Evolutionary conservation across 768 basidiomycete genomes (phyloP).

Genomic region (Auriscalpium vulgare): DNA sequence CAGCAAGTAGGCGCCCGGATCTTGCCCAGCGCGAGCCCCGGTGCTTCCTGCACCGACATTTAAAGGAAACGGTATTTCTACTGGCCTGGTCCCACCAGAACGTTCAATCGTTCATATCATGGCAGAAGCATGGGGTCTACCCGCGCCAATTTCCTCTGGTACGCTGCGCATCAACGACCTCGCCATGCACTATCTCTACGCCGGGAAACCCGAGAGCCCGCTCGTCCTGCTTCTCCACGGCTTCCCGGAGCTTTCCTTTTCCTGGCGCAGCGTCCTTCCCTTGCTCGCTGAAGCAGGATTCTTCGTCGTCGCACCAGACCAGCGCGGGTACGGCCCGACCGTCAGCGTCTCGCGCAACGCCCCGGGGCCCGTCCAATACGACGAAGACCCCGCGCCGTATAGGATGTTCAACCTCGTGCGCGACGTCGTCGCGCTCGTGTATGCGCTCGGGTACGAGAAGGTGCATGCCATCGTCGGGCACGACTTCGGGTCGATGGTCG

Average conservation of each 20-base stretch:
- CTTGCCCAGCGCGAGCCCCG: no score
- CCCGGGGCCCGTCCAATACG: slow-evolving; percentile 26
- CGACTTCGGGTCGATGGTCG: slow-evolving; percentile 50
- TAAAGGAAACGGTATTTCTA: no score
- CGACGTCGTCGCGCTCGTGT: slow-evolving; percentile 45
- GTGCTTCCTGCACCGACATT: no score
- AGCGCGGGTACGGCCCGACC: slow-evolving; percentile 47
- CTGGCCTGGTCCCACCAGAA: no score
- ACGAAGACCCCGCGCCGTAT: slow-evolving; percentile 44
- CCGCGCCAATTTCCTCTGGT: slow-evolving; percentile 31
- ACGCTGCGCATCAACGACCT: slow-evolving; percentile 38
- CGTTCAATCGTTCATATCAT: no score
- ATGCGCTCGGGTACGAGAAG: slow-evolving; percentile 39
- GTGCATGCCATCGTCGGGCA: slow-evolving; percentile 50
- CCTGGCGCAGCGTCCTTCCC: slow-evolving; percentile 51
- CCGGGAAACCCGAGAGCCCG: slow-evolving; percentile 24
- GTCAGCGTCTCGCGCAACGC: slow-evolving; percentile 9
- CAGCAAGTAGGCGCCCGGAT: no score
- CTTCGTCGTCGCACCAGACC: slow-evolving; percentile 57
- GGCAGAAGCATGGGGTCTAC: slow-evolving; percentile 8
- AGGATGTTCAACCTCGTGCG: slow-evolving; percentile 42
- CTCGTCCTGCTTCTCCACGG: slow-evolving; percentile 55
- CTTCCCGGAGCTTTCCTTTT: slow-evolving; percentile 60
- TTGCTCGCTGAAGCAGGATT: slow-evolving; percentile 45
- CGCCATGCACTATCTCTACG: slow-evolving; percentile 45